Percentiles rank a stretch among this genome's conserved stretches.
These are phyloP conservation scores for Neurospora sp. DNA, from an alignment of 495 filamentous ascomycete species.

Conservation along the genomic window DNA sequence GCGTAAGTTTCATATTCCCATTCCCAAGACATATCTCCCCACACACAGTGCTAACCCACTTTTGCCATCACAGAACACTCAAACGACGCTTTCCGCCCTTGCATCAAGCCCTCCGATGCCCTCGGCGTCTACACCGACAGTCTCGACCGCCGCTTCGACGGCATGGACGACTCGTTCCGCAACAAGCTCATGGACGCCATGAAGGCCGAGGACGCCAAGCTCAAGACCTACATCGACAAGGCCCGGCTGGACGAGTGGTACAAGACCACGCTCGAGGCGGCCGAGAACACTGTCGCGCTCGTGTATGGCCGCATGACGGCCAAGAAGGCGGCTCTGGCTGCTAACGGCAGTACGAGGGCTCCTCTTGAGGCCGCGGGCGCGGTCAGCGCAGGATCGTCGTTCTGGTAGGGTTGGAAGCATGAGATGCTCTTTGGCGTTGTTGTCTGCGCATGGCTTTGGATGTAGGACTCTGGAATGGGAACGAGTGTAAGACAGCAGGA, in stretches of 20 bases:
- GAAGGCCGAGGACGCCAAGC: constrained; percentile 46
- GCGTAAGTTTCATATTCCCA: constrained; percentile 24
- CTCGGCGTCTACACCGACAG: constrained; percentile 41
- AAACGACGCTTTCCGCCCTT: constrained; percentile 28
- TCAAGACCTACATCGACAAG: constrained; percentile 45
- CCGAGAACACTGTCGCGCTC: constrained; percentile 18
- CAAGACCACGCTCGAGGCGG: constrained; percentile 15
- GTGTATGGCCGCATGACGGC: constrained; percentile 6
- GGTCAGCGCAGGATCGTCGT: neutral
- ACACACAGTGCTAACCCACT: constrained; percentile 11
- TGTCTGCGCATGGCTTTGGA: neutral
- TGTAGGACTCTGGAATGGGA: neutral
- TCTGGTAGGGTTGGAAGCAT: neutral
- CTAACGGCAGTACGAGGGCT: neutral
- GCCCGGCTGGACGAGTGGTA: constrained; percentile 52
- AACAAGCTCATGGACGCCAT: constrained; percentile 39
- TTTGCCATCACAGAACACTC: constrained; percentile 6
- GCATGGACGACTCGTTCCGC: constrained; percentile 35
- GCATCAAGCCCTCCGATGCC: constrained; percentile 38
- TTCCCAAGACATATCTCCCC: neutral
- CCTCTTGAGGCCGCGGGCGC: neutral
- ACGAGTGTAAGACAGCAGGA: neutral
- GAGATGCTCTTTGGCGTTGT: neutral
- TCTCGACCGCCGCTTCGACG: constrained; percentile 44
- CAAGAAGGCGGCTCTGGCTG: neutral